These are phyloP conservation scores for Vitis hybrid DNA, from an alignment of 177 flowering plant species.

Conservation along the genomic window DNA sequence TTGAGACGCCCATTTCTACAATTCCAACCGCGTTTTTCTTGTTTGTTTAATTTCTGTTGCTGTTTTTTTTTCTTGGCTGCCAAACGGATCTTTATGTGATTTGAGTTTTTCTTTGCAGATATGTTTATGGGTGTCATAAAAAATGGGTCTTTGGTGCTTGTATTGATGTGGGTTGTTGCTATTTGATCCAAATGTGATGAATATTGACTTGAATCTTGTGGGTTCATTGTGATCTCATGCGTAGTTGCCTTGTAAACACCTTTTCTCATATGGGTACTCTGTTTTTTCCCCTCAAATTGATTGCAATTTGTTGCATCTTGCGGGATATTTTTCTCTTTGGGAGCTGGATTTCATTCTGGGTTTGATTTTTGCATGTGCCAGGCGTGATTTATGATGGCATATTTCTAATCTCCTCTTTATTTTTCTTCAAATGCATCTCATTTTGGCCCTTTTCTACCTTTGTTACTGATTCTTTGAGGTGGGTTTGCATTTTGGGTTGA, in stretches of 20 bases:
- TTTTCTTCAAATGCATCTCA: neutral
- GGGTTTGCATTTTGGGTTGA: neutral
- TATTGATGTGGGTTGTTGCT: neutral
- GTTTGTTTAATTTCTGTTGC: no score
- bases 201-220: neutral
- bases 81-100: no score
- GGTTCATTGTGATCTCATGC: neutral
- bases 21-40: no score
- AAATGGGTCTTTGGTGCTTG: neutral
- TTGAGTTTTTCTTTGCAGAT: neutral
- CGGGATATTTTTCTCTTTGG: neutral
- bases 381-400: neutral
- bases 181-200: neutral
- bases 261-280: neutral
- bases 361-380: neutral
- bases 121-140: neutral
- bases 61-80: no score
- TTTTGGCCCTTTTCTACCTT: neutral
- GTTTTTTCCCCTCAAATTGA: neutral
- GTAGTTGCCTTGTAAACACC: neutral
- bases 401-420: neutral
- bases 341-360: neutral
- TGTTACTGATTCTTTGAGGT: neutral
- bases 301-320: neutral
- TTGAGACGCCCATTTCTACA: no score